Base-by-base conservation (phyloP, 176 grass and related monocot genomes). In the Cocos nucifera region DNA sequence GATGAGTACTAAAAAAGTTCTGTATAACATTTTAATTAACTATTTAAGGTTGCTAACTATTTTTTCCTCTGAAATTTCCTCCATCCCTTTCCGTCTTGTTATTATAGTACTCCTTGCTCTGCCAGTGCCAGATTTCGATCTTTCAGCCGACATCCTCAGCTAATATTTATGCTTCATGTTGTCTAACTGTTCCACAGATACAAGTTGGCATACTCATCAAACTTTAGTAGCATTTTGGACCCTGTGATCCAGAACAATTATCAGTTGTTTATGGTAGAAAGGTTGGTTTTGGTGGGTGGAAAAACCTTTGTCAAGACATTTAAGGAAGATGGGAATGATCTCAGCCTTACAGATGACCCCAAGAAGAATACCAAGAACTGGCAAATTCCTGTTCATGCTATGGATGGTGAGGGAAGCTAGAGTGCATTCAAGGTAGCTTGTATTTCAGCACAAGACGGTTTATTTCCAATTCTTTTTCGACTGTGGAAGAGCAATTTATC, bases 241-340 rank as follows among this genome's bases (percentile, higher is more conserved):
- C 79, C 79, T 25, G 48, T 85, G 32, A 73, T 88, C 4, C 58
- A 85, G 35, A 44, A 44, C 10, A 44, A 44, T 44, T 44, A 97
- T 74, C 87, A 88, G 59, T 70, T 91, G 58, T 97, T 97, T 61
- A 97, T 97, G 70, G 67, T 97, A 7, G 92, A 96, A 77, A 96
- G 87, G 70, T 66, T 96, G 73, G 63, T 96, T n/a, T 82, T 90
- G 78, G 79, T 78, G 78, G 87, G 84, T 18, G 84, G 84, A 53
- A 97, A 50, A 77, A 88, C 59, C 2, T 85, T 88, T 61, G 85
- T 92, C 59, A 97, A 97, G 77, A 97, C 93, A 21, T 85, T 91
- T 68, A 88, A 92, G 70, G 93, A 97, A 76, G 78, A 85, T 4
- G 73, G 81, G 25, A 77, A 57, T n/a, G 93, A 97, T 78, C 87